Percentiles rank a stretch among this genome's conserved stretches.
phyloP scores from a whole-genome alignment of 345 rosid species.

The Salix suchowensis region DNA sequence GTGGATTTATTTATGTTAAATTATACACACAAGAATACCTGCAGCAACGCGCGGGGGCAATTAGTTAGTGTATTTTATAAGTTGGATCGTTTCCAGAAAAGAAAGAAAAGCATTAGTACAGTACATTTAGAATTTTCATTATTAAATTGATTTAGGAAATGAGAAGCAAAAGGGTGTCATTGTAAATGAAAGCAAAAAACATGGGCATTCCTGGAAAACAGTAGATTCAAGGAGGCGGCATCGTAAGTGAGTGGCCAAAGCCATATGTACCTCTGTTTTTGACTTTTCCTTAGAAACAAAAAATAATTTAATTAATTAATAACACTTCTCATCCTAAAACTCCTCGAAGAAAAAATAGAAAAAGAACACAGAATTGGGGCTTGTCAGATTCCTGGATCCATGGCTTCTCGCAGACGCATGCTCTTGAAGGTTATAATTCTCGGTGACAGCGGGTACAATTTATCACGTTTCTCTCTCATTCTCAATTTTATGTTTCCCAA shows the following conservation, averaged over 20 bases:
- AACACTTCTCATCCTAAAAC: background rate
- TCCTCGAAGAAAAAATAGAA: background rate
- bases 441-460: constrained; percentile 73
- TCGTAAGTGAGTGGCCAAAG: background rate
- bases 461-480: background rate
- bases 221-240: background rate
- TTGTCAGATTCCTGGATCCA: constrained; percentile 5
- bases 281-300: background rate
- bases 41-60: no score
- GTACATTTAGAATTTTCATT: no score
- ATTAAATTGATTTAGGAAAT: no score
- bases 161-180: no score
- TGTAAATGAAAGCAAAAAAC: background rate
- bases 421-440: constrained; percentile 81
- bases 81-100: no score
- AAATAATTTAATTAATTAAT: background rate
- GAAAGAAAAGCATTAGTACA: no score
- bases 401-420: constrained; percentile 82
- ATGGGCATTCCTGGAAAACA: background rate
- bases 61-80: no score
- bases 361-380: background rate
- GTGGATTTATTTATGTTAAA: no score
- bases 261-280: background rate
- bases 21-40: no score
- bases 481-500: background rate